Percentiles rank a stretch among this genome's conserved stretches.
phyloP scores from a whole-genome alignment of 495 filamentous ascomycete species.

The Hyaloscypha hepaticicola region DNA sequence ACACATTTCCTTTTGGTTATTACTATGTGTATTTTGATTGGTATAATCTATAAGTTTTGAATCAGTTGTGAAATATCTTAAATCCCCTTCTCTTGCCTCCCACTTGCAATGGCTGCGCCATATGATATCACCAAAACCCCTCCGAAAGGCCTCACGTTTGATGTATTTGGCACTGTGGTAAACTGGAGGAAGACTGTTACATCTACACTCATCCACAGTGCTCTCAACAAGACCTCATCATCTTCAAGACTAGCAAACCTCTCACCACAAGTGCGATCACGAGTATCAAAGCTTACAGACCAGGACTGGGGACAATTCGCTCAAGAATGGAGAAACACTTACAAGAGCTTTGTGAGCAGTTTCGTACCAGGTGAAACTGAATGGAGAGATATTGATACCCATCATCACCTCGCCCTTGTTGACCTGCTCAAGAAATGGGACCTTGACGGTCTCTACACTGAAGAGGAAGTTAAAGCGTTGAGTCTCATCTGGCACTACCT shows the following conservation, averaged over 20 bases:
- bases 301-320: slow-evolving; percentile 61
- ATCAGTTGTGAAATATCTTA: too few relatives aligned
- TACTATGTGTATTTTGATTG: too few relatives aligned
- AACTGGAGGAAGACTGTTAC: slow-evolving; percentile 66
- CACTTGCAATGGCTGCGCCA: slow-evolving; percentile 2
- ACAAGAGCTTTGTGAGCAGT: slow-evolving; percentile 55
- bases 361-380: slow-evolving; percentile 49
- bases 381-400: slow-evolving; percentile 62
- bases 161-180: slow-evolving; percentile 76
- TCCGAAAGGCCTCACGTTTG: slow-evolving; percentile 50
- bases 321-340: slow-evolving; percentile 66
- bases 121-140: slow-evolving; percentile 22
- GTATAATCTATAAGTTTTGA: too few relatives aligned
- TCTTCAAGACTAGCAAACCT: slow-evolving; percentile 39
- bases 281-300: slow-evolving; percentile 48
- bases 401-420: slow-evolving; percentile 61
- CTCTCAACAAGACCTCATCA: slow-evolving; percentile 39
- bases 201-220: slow-evolving; percentile 49
- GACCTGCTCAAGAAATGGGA: slow-evolving; percentile 53
- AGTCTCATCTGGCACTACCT: slow-evolving; percentile 69
- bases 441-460: slow-evolving; percentile 57
- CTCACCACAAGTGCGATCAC: slow-evolving; percentile 43
- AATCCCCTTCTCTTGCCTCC: neutral
- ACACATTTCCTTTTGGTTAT: too few relatives aligned
- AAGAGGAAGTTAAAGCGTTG: slow-evolving; percentile 55